A percentile compares a stretch with the other conserved stretches of the same genome.
phyloP scores from a whole-genome alignment of 2,329 filamentous ascomycete genomes.

The Paramyrothecium sp. region DNA sequence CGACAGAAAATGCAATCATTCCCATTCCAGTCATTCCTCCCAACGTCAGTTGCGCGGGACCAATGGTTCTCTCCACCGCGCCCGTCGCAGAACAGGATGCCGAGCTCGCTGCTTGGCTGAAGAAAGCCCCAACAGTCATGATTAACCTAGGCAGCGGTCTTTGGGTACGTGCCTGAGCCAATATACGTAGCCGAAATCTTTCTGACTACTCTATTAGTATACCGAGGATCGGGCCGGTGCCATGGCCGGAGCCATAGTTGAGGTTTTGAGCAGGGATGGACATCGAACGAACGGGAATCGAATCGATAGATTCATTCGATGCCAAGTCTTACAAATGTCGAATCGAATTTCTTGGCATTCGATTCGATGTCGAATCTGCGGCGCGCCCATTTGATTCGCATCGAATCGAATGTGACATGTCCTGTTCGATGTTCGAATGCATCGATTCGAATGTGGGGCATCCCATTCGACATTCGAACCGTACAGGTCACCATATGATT shows the following conservation, averaged over 20 bases:
- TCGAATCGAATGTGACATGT: too few relatives aligned
- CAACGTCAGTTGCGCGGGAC: slow-evolving; percentile 31
- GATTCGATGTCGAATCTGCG: too few relatives aligned
- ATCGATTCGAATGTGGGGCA: too few relatives aligned
- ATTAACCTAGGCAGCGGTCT: slow-evolving; percentile 44
- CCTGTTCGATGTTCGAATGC: too few relatives aligned
- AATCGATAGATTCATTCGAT: too few relatives aligned
- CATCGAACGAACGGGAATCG: too few relatives aligned
- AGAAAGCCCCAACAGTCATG: slow-evolving; percentile 38
- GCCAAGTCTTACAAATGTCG: too few relatives aligned
- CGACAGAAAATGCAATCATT: slow-evolving; percentile 20
- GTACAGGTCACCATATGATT: too few relatives aligned
- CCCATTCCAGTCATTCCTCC: slow-evolving; percentile 35
- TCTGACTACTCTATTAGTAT: slow-evolving; percentile 18
- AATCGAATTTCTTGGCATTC: too few relatives aligned
- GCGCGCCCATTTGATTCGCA: too few relatives aligned
- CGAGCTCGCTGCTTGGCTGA: slow-evolving; percentile 40
- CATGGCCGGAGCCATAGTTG: slow-evolving; percentile 19
- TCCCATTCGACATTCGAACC: too few relatives aligned
- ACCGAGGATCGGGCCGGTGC: slow-evolving; percentile 8
- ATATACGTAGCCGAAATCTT: neutral
- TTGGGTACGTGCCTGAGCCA: slow-evolving; percentile 2
- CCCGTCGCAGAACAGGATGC: slow-evolving; percentile 37
- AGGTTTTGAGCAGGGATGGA: slow-evolving; percentile 15
- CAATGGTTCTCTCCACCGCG: slow-evolving; percentile 39